Base-by-base conservation (phyloP, 768 basidiomycete species). In the Trichaptum fuscoviolaceum region DNA sequence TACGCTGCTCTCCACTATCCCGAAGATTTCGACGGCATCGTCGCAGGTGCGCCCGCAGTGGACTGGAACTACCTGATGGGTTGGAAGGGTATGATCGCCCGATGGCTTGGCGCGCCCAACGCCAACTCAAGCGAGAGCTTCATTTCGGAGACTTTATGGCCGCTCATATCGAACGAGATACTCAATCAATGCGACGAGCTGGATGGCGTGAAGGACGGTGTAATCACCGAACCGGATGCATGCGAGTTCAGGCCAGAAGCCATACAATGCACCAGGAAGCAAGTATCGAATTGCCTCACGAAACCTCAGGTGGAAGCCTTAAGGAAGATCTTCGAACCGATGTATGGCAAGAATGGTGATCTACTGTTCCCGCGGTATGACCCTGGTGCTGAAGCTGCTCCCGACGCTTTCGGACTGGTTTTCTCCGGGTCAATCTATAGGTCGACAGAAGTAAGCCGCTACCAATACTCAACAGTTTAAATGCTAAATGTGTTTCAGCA, bases 1-100 rank as follows among this genome's bases (percentile, higher is more conserved):
- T 65, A 68, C 57, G 68, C 65, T 7, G 65, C 69, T 26, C 57
- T 67, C 63, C 60, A 64, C 24, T 77, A 73, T 57, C 76, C 76
- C 0, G 74, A 75, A 1, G 76, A 77, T 62, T 77, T 77, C 64
- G 74, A 76, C 62, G 76, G 74, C 30, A 68, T 75, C 35, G 74
- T 76, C 24, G 66, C 69, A 35, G 71, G 71, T 3, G 58, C 69
- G 20, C 71, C 71, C 17, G 71, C 71, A n/a, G 66, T 65, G 18
- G 67, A 66, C 30, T 57, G 64, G 35, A 65, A 64, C 36, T 69
- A 68, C 34, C 65, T 71, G 15, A 20, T 42, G 30, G 69, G 66
- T n/a, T 69, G 69, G 69, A 62, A 57, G 60, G 62, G 60, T n/a
- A 60, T 65, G 35, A 34, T 69, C 24, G 63, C 62, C 27, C 64